A percentile compares a stretch with the other conserved stretches of the same genome.
phyloP scores from a whole-genome alignment of 306 rosid genomes.

The Lablab purpureus region DNA sequence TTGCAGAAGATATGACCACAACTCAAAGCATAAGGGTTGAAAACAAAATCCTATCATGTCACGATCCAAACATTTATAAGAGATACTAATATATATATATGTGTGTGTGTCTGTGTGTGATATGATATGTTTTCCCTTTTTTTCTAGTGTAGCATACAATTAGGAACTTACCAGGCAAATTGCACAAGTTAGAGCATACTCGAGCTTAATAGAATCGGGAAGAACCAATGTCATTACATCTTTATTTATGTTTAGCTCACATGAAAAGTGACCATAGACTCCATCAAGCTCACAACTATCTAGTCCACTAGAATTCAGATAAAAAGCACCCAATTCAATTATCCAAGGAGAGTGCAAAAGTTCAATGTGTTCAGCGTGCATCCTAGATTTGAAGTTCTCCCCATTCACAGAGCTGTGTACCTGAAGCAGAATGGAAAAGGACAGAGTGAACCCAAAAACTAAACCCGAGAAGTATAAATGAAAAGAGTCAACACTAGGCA shows the following conservation, averaged over 20 bases:
- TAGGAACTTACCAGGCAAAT: slow-evolving; percentile 82
- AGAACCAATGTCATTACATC: slow-evolving; percentile 72
- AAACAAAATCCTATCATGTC: slow-evolving; percentile 68
- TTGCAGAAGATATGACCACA: slow-evolving; percentile 96
- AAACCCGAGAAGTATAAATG: slow-evolving; percentile 33
- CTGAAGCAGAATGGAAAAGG: slow-evolving; percentile 48
- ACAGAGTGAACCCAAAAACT: slow-evolving; percentile 17
- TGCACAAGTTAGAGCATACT: slow-evolving; percentile 83
- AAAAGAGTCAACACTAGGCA: slow-evolving; percentile 1
- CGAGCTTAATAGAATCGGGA: slow-evolving; percentile 72
- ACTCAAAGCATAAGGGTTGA: slow-evolving; percentile 86
- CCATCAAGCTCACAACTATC: slow-evolving; percentile 58
- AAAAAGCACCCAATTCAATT: slow-evolving; percentile 88
- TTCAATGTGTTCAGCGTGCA: slow-evolving; percentile 80
- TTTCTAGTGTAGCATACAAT: slow-evolving; percentile 13
- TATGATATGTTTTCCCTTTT: not conserved
- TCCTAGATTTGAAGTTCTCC: slow-evolving; percentile 71
- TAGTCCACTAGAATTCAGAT: slow-evolving; percentile 66
- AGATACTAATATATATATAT: not conserved
- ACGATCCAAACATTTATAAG: slow-evolving; percentile 33
- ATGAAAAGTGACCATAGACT: slow-evolving; percentile 64
- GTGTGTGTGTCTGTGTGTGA: no score
- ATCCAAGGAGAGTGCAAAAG: slow-evolving; percentile 95
- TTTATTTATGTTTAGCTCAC: slow-evolving; percentile 53
- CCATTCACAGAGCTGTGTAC: slow-evolving; percentile 83